Percentiles rank a stretch among this genome's conserved stretches.
Conservation (phyloP, 2,329 filamentous ascomycete species). For the Ciborinia camelliae region DNA sequence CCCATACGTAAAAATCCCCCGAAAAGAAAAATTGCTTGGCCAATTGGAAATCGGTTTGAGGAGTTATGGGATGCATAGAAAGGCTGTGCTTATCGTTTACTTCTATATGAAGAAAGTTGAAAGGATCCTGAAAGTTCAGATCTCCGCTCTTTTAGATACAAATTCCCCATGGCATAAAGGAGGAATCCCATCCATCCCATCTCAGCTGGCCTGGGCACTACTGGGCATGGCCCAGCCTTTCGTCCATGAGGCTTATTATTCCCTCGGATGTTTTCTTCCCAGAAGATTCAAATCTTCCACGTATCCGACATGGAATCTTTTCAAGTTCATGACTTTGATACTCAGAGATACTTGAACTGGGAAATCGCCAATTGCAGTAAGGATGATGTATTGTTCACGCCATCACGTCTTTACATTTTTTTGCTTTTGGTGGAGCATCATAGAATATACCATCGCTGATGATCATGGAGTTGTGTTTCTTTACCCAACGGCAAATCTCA, state of each 20-base stretch:
- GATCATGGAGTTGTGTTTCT: conserved; percentile 25
- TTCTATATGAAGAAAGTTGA: background rate
- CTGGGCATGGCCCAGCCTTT: background rate
- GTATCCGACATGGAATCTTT: conserved; percentile 7
- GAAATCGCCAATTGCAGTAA: background rate
- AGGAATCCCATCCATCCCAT: conserved; percentile 8
- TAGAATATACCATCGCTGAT: conserved; percentile 17
- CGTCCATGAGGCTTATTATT: background rate
- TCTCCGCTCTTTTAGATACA: conserved; percentile 7
- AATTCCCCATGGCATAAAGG: background rate
- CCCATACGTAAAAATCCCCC: background rate
- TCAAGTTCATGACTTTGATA: background rate
- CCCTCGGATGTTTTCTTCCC: background rate
- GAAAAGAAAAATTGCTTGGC: background rate
- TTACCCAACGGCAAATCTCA: conserved; percentile 24
- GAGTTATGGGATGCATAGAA: background rate
- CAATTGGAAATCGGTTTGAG: background rate
- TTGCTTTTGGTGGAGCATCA: conserved; percentile 4
- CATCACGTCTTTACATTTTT: background rate
- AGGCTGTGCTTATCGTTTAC: background rate
- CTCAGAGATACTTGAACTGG: background rate
- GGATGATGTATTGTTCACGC: conserved; percentile 8
- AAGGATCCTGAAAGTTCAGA: background rate
- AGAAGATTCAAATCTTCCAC: conserved; percentile 8
- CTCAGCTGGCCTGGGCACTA: conserved; percentile 1